Evolutionary conservation across 768 basidiomycete species (phyloP), one percentile per base, ranked within the genome.

Genomic region (Mycena chlorophos): DNA sequence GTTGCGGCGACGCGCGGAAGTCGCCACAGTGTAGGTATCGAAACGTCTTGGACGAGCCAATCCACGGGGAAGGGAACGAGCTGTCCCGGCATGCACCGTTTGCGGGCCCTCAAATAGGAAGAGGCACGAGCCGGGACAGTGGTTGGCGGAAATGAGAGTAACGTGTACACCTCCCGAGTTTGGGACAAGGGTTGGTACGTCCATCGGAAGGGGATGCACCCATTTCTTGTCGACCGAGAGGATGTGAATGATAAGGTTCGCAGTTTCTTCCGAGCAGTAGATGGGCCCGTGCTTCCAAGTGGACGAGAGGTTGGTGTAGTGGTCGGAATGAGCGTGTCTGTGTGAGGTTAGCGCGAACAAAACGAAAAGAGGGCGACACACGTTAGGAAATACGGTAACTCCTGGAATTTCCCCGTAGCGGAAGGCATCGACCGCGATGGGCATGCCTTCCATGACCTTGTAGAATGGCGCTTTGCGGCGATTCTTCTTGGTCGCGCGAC

Each of bases 401-500:
- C 84, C 86, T 4, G 95, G 94, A 46, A 99, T 94, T 23, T 80
- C 77, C 5, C 96, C 97, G 68, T 98, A 99, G 31, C 88, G 83
- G 72, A 99, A 99, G 1, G 95, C 97, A 67, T 99, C 97, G 0
- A 99, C 97, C 16, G 96, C 94, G 23, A 99, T 89, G 8, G 95
- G 94, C 94, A 98, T 97, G 1, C 97, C 96, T 64, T 92, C 89
- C 62, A 98, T 68, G 20, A 94, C 82, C 73, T 98, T 99, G 74
- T 95, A 98, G 68, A 98, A 98, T 0, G 97, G 97, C 0, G 94
- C 92, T 55, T 83, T 86, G 56, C 90, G 75, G 25, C 90, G 79
- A 31, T 78, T 80, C 14, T 69, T 70, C 52, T 81, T 81, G 5
- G 70, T 75, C 2, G 76, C 68, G 16, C 75, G 76, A 56, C 76